Base-by-base conservation (phyloP, 495 filamentous ascomycete genomes). In the Neurospora cerealis region DNA sequence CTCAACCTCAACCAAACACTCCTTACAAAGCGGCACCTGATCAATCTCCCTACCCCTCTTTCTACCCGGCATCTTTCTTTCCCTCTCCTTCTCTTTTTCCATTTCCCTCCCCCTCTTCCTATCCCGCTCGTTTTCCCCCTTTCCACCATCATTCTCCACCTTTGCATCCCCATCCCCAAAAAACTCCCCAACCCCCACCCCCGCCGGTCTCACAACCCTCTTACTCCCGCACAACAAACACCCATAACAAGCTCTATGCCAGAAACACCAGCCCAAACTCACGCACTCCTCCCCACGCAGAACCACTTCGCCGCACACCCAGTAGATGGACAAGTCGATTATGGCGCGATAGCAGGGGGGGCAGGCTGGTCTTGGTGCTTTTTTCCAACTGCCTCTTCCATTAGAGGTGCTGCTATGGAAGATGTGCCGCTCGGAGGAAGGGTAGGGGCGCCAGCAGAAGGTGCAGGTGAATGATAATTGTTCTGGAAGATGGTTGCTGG, bases 211-310 rank as follows among this genome's bases (percentile, higher is more conserved):
- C 9, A 44, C 75, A 4, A 80, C 41, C 2, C 75, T 17, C 69
- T 74, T 77, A 69, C 71, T 75, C 42, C 83, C 81, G 71, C 83
- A 86, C 21, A 86, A 73, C 70, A 87, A 73, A 79, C 85, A 87
- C 11, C 84, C 84, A 71, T 84, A 86, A 54, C 85, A 86, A 0
- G 70, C 80, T 71, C 79, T 75, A 69, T 87, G 85, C 85, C 85
- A 86, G 72, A 86, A 86, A 70, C 83, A 84, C 85, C 83, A 86
- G 2, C 84, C 85, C 19, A 86, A 72, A 69, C 82, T 84, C 17
- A 86, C 83, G 62, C 82, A 81, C 48, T 85, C 85, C 9, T 83
- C 83, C 8, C 80, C 84, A 28, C 82, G 80, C 19, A 80, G 78
- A 2, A 86, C 78, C 39, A 84, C 72, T 76, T 84, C 83, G 74